Base-by-base conservation (phyloP, 768 basidiomycete genomes). In the Phanerochaete carnosa region DNA sequence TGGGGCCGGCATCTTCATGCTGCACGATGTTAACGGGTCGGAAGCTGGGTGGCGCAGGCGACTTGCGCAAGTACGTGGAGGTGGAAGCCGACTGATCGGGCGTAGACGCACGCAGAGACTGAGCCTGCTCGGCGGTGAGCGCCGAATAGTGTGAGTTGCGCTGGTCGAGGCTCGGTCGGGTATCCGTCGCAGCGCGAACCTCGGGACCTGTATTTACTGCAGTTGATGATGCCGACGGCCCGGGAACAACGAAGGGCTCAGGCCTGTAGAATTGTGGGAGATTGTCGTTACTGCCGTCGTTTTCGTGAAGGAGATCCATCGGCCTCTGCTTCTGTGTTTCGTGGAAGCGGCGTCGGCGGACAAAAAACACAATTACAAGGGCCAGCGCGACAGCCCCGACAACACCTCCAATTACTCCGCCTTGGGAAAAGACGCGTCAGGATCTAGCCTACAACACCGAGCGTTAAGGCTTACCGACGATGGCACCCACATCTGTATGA, bases 11-110 rank as follows among this genome's bases (percentile, higher is more conserved):
- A 69, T 94, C 92, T 64, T 92, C 90, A 66, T 94, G 92, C 73
- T 93, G 92, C 47, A 93, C 81, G 66, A 92, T 83, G 68, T 93
- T 92, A 33, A 94, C 84, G 0, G 89, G 80, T 49, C 90, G 77
- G 75, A 91, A 75, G 62, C 73, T 76, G 39, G 86, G 77, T 56
- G 80, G 72, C 43, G 69, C 69, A 2, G 76, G 72, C 9, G 77
- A 76, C 56, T 82, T 82, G 64, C 85, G 85, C 25, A 68, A 65
- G 66, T 80, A 74, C 15, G 64, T 70, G 45, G 70, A 64, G 68
- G 73, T 45, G 73, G 74, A 56, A 66, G 69, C 26, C 59, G 66
- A 35, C 43, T 68, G 37, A 62, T 63, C 55, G 11, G 52, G 51
- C 64, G 70, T 33, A 30, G 45, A 22, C 39, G 56, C n/a, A 57